A percentile compares a stretch with the other conserved stretches of the same genome.
phyloP scores from a whole-genome alignment of 345 rosid genomes.

The Fremontodendron californicum region DNA sequence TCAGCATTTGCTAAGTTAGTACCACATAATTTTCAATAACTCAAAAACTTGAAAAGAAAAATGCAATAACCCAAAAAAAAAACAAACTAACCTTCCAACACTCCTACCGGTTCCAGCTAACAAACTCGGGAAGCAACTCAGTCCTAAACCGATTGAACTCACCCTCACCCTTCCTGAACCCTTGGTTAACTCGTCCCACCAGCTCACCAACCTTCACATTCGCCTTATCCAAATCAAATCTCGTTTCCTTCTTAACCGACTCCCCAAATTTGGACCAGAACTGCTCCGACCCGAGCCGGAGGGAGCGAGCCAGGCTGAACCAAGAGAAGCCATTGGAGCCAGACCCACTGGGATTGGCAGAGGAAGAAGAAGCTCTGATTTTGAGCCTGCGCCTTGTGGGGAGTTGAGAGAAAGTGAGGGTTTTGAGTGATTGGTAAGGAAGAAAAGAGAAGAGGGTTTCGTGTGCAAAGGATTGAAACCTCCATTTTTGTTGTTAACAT shows the following conservation, averaged over 20 bases:
- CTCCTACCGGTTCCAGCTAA: constrained; percentile 77
- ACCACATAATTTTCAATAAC: not conserved
- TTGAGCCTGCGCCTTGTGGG: constrained; percentile 31
- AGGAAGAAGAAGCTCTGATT: constrained; percentile 46
- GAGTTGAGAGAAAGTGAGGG: constrained; percentile 19
- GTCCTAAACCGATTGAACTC: constrained; percentile 49
- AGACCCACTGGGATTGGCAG: constrained; percentile 23
- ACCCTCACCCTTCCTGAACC: constrained; percentile 35
- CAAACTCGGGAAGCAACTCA: constrained; percentile 49
- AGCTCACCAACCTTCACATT: constrained; percentile 40
- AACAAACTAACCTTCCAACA: constrained; percentile 66
- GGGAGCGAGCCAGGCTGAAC: constrained; percentile 41
- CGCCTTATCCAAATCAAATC: constrained; percentile 52
- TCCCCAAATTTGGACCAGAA: constrained; percentile 56
- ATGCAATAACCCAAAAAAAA: not conserved
- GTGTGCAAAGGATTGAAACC: constrained; percentile 30
- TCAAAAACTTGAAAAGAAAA: not conserved
- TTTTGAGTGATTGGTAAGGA: constrained; percentile 18
- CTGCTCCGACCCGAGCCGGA: constrained; percentile 48
- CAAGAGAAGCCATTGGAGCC: constrained; percentile 58
- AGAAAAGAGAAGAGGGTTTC: constrained; percentile 37
- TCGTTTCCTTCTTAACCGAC: constrained; percentile 62
- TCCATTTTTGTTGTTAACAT: constrained; percentile 31
- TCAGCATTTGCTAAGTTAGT: not conserved
- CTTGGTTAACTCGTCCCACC: constrained; percentile 36